Evolutionary conservation across 345 rosid species (phyloP).

Genomic region (Brassica napus): Da-Ae NC_063439.1:22308501-22309000

Average conservation of each 20-base stretch:
- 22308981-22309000: neutral
- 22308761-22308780: slow-evolving; percentile 10
- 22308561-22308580: neutral
- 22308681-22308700: neutral
- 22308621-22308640: neutral
- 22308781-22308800: neutral
- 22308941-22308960: neutral
- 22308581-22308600: neutral
- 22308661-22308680: neutral
- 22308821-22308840: neutral
- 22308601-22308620: neutral
- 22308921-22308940: neutral
- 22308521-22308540: neutral
- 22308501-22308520: neutral
- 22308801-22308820: slow-evolving; percentile 14
- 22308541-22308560: no score
- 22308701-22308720: neutral
- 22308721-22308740: neutral
- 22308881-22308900: slow-evolving; percentile 19
- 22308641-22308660: slow-evolving; percentile 7
- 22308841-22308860: neutral
- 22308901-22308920: slow-evolving; percentile 17
- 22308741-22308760: neutral
- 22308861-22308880: neutral
- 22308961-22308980: neutral